Evolutionary conservation across 179 eudicot genomes (phyloP), one percentile per base, ranked within the genome.

Genomic region (Silene coronaria): DNA sequence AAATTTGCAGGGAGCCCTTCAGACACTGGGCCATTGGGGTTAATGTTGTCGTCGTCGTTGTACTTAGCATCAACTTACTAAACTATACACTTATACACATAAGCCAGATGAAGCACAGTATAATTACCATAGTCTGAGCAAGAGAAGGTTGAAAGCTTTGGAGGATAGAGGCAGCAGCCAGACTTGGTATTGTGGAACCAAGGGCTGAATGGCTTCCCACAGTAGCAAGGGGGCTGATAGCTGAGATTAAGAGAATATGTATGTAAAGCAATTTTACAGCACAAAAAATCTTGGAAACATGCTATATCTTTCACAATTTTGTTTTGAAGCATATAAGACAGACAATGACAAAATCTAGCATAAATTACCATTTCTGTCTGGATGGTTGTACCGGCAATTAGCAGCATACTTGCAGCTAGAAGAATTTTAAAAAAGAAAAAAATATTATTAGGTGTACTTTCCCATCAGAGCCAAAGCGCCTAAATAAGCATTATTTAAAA

Each of bases 321-420:
- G 26, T 51, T 7, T 28, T 9, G 32, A 73, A 63, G 5, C 46
- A 45, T 34, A 61, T 6, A 21, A 58, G 74, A 70, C 10, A 61
- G 23, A 46, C 6, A 42, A 46, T 19, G 34, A 45, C 0, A 5
- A 45, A 72, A 28, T 1, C 51, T 34, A 19, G 55, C 46, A 71
- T 74, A 84, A 68, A n/a, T n/a, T 83, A 92, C 98, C 88, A 81
- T 79, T 76, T 82, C 91, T 82, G 36, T 92, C 97, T 28, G 99
- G 99, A 85, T 95, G 99, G 83, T 86, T 95, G 80, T 89, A 95
- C 72, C 97, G 95, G 85, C 99, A 95, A 71, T 86, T 87, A 68
- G 88, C 86, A 74, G 97, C 97, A 77, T 89, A 95, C 79, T 95
- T 95, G 78, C 99, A 95, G 76, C 99, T 94, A 90, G 77, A 67